Evolutionary conservation across 2,329 filamentous ascomycete species (phyloP).

Genomic region (Fusarium scirpi): DNA sequence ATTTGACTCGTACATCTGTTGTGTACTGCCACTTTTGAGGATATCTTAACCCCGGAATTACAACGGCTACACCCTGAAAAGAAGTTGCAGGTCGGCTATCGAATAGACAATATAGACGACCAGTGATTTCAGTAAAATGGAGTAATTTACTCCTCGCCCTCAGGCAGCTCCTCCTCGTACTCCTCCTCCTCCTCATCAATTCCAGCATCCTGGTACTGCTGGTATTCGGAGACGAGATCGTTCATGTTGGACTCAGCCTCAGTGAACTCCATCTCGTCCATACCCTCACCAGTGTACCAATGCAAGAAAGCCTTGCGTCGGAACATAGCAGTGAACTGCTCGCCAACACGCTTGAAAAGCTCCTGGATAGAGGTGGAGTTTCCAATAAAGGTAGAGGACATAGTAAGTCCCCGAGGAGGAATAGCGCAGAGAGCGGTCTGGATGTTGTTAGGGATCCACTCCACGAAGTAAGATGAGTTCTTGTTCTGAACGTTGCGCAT

Average conservation of each 20-base stretch:
- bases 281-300: slow-evolving; percentile 99
- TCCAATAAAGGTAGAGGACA: slow-evolving; percentile 98
- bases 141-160: slow-evolving; percentile 71
- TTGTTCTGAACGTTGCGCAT: slow-evolving; percentile 99
- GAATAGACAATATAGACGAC: slow-evolving; percentile 29
- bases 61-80: slow-evolving; percentile 49
- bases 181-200: slow-evolving; percentile 98
- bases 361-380: slow-evolving; percentile 99
- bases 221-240: slow-evolving; percentile 99
- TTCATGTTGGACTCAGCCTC: slow-evolving; percentile 99
- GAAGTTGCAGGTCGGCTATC: slow-evolving; percentile 48
- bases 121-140: slow-evolving; percentile 18
- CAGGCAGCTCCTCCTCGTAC: slow-evolving; percentile 87
- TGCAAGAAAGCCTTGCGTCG: slow-evolving; percentile 99
- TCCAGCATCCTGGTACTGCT: slow-evolving; percentile 99
- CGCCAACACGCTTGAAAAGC: slow-evolving; percentile 99
- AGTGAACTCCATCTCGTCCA: slow-evolving; percentile 99
- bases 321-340: slow-evolving; percentile 99
- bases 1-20: slow-evolving; percentile 50
- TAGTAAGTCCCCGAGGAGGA: slow-evolving; percentile 96
- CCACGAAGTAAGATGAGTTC: slow-evolving; percentile 99
- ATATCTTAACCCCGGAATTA: slow-evolving; percentile 57
- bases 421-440: slow-evolving; percentile 99
- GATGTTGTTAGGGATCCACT: slow-evolving; percentile 99
- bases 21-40: slow-evolving; percentile 51